Evolutionary conservation across 2,329 filamentous ascomycete species (phyloP).

Genomic region (Blumeriella jaapii): DNA sequence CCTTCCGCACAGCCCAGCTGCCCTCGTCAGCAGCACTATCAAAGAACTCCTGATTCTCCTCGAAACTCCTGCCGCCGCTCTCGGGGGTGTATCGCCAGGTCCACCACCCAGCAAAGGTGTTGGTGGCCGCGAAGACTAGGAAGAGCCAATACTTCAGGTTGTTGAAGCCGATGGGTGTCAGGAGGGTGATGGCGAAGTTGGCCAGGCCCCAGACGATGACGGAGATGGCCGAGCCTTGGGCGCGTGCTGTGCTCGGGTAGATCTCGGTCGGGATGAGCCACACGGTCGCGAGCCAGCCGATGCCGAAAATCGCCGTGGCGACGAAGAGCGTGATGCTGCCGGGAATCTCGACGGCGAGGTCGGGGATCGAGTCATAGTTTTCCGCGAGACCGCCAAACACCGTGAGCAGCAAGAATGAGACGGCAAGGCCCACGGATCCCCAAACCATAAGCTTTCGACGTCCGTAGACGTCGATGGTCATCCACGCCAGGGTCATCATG

Average conservation of each 20-base stretch:
- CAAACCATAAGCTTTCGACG: conserved; percentile 41
- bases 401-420: conserved; percentile 39
- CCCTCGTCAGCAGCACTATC: conserved; percentile 36
- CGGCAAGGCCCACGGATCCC: conserved; percentile 37
- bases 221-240: conserved; percentile 54
- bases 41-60: conserved; percentile 38
- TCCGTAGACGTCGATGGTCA: conserved; percentile 44
- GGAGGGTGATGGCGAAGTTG: conserved; percentile 34
- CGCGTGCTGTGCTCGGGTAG: conserved; percentile 47
- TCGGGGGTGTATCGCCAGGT: conserved; percentile 44
- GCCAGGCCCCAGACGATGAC: conserved; percentile 51
- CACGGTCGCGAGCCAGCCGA: conserved; percentile 46
- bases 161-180: conserved; percentile 52
- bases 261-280: conserved; percentile 50
- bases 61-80: conserved; percentile 43
- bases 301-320: conserved; percentile 48
- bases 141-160: conserved; percentile 47
- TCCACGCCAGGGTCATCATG: conserved; percentile 50
- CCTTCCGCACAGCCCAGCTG: conserved; percentile 41
- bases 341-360: conserved; percentile 35
- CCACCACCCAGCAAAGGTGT: conserved; percentile 37
- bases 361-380: conserved; percentile 30
- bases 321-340: conserved; percentile 42
- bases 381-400: conserved; percentile 38
- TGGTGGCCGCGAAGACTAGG: conserved; percentile 43